Evolutionary conservation across 1,284 basidiomycete species (phyloP).

Genomic region (Naganishia albida): DNA sequence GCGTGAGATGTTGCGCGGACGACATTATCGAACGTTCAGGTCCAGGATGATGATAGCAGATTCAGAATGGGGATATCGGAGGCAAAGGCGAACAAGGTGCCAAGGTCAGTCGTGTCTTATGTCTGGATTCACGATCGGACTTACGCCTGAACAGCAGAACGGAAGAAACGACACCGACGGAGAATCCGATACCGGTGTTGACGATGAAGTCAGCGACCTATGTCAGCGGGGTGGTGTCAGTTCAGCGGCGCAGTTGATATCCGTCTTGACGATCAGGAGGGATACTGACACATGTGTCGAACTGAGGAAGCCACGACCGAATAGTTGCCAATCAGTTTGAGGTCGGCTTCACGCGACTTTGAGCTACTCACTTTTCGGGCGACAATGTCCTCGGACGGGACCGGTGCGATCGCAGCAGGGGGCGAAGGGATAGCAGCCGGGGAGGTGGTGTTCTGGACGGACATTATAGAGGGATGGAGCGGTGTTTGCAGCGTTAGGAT

Average conservation of each 20-base stretch:
- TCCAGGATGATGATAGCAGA: neutral
- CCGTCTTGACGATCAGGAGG: conserved; percentile 19
- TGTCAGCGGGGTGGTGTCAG: conserved; percentile 21
- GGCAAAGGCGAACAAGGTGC: neutral
- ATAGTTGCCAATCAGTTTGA: neutral
- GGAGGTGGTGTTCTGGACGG: conserved; percentile 37
- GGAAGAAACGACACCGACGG: conserved; percentile 88
- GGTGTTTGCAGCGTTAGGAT: neutral
- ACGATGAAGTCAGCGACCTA: conserved; percentile 58
- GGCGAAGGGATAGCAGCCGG: conserved; percentile 37
- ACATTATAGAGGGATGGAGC: neutral
- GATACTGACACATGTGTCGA: conserved; percentile 84
- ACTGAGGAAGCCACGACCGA: conserved; percentile 57
- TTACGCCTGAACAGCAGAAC: conserved; percentile 92
- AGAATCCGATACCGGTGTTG: conserved; percentile 86
- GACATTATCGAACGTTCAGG: too few species aligned
- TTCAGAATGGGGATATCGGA: neutral
- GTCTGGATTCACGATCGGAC: conserved; percentile 53
- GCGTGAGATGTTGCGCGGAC: too few species aligned
- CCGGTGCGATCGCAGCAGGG: conserved; percentile 58
- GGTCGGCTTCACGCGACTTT: neutral
- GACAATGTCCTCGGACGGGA: conserved; percentile 81
- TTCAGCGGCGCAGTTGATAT: conserved; percentile 3
- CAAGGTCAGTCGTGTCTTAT: neutral
- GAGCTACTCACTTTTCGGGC: conserved; percentile 70